These are phyloP conservation scores for Fusarium mangiferae DNA, from an alignment of 2,329 filamentous ascomycete species.

Conservation along the genomic window DNA sequence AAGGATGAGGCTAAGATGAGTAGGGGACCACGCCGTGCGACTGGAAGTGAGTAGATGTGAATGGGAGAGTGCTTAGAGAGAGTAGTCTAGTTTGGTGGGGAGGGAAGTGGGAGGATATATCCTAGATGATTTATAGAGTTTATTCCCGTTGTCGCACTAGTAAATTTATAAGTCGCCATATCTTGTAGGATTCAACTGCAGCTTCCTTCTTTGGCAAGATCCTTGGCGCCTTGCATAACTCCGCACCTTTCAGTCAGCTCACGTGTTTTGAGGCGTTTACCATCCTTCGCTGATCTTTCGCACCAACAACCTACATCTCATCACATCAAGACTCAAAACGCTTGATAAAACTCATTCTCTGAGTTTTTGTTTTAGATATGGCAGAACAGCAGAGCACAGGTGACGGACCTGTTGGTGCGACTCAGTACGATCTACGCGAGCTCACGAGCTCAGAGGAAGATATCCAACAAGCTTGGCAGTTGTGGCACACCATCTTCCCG, in stretches of 20 bases:
- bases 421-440: conserved; percentile 12
- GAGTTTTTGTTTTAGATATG: not conserved
- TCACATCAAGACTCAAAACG: rapidly evolving
- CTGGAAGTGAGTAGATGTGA: not conserved
- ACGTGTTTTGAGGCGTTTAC: conserved; percentile 5
- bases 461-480: conserved; percentile 19
- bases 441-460: conserved; percentile 29
- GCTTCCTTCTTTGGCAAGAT: not conserved
- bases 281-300: not conserved
- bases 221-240: conserved; percentile 1
- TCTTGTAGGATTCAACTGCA: not conserved
- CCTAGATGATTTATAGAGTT: conserved; percentile 5
- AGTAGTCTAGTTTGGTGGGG: not conserved
- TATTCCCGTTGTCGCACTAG: not conserved
- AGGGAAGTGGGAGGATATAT: conserved; percentile 12
- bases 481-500: conserved; percentile 39
- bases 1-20: conserved; percentile 6
- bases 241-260: conserved; percentile 5
- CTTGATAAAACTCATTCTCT: rapidly evolving
- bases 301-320: not conserved
- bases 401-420: rapidly evolving
- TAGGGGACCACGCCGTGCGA: not conserved
- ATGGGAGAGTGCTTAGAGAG: not conserved
- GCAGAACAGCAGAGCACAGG: not conserved
- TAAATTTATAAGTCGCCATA: not conserved